Conservation (phyloP, 371 early-diverging fungal genomes). For the Thermomucor indicae-seudaticae region DNA sequence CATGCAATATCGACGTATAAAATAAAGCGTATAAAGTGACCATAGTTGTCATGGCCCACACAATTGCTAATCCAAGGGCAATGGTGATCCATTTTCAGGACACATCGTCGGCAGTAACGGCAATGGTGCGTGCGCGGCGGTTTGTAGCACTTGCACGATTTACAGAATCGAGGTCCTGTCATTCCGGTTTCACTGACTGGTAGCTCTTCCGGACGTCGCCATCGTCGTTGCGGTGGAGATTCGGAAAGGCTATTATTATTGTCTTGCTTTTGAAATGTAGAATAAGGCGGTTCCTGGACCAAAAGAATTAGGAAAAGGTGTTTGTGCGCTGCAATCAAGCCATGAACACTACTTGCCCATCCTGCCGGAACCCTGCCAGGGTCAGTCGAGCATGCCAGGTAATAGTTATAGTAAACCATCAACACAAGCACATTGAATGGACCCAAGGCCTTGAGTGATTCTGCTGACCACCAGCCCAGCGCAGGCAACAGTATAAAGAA, state of each 20-base stretch:
- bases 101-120: constrained; percentile 75
- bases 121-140: constrained; percentile 89
- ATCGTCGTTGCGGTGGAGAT: background rate
- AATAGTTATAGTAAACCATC: constrained; percentile 79
- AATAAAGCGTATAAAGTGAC: constrained; percentile 88
- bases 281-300: constrained; percentile 37
- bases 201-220: background rate
- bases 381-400: constrained; percentile 68
- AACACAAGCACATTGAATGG: constrained; percentile 67
- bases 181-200: constrained; percentile 17
- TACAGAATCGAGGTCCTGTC: constrained; percentile 67
- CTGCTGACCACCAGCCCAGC: constrained; percentile 16
- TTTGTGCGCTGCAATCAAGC: background rate
- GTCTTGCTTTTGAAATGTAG: constrained; percentile 5
- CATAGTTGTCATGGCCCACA: constrained; percentile 87
- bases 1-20: constrained; percentile 67
- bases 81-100: constrained; percentile 93
- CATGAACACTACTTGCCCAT: constrained; percentile 48
- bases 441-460: constrained; percentile 32
- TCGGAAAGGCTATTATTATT: background rate
- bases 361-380: constrained; percentile 78
- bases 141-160: constrained; percentile 69
- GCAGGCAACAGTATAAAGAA: constrained; percentile 28
- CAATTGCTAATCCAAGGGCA: constrained; percentile 98
- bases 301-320: background rate